phyloP scores from a whole-genome alignment of 768 basidiomycete genomes.

The Paxillus ammoniavirescens region DNA sequence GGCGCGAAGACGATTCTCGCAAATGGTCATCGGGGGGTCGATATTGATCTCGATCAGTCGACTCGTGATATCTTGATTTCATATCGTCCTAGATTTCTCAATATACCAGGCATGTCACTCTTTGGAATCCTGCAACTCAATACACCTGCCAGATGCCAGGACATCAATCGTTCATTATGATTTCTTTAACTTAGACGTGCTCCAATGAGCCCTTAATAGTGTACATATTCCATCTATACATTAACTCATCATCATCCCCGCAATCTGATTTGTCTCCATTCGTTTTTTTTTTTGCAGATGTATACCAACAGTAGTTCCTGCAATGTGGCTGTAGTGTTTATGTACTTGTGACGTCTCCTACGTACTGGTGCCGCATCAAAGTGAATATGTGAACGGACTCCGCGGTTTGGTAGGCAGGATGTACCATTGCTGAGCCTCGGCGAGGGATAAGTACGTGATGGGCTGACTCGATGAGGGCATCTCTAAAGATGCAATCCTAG shows the following conservation, averaged over 20 bases:
- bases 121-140: constrained; percentile 31
- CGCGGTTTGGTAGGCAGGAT: constrained; percentile 23
- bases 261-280: constrained; percentile 20
- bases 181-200: constrained; percentile 33
- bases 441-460: constrained; percentile 9
- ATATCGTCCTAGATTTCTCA: constrained; percentile 32
- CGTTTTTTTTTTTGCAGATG: constrained; percentile 9
- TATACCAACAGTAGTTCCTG: constrained; percentile 24
- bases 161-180: constrained; percentile 38
- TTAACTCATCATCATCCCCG: constrained; percentile 25
- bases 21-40: constrained; percentile 47
- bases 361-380: constrained; percentile 8
- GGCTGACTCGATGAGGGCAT: not conserved
- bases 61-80: constrained; percentile 30
- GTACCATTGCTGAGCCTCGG: not conserved
- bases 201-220: constrained; percentile 33
- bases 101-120: constrained; percentile 34
- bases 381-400: constrained; percentile 23
- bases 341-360: constrained; percentile 26
- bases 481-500: no score
- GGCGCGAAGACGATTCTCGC: constrained; percentile 47
- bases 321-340: constrained; percentile 25
- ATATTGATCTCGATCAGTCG: constrained; percentile 40
- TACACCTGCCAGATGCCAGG: constrained; percentile 19
- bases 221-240: constrained; percentile 33